These are phyloP conservation scores for Gaertneriomyces semiglobifer DNA, from an alignment of 192 early-diverging fungal genomes.

Conservation along the genomic window DNA sequence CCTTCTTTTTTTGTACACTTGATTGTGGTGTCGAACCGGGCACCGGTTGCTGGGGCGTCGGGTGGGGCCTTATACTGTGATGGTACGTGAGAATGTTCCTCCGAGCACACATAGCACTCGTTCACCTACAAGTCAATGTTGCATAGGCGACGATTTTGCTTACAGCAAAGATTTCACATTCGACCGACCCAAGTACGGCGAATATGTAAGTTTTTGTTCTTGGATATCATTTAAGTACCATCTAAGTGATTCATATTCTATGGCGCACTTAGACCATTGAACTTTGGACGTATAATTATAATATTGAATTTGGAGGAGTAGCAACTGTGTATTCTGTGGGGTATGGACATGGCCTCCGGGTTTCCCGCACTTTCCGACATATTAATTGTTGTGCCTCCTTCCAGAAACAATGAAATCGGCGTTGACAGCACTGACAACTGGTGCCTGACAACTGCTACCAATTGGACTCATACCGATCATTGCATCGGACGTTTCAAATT, in stretches of 20 bases:
- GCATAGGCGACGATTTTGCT: conserved; percentile 1
- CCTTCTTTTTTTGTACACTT: not conserved
- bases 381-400: no score
- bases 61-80: conserved; percentile 15
- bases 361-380: no score
- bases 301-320: not conserved
- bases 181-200: conserved; percentile 4
- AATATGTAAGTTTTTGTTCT: not conserved
- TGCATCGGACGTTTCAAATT: conserved; percentile 16
- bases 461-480: conserved; percentile 5
- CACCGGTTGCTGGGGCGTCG: not conserved
- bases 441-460: not conserved
- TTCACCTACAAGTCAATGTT: no score
- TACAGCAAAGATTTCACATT: conserved; percentile 16
- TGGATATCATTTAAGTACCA: no score
- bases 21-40: not conserved
- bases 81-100: not conserved
- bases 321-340: conserved; percentile 14
- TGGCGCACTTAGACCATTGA: not conserved
- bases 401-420: conserved; percentile 14
- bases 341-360: no score
- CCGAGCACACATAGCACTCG: no score
- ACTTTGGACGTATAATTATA: conserved; percentile 14
- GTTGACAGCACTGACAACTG: not conserved
- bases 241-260: no score